Base-by-base conservation (phyloP, 2,329 filamentous ascomycete species). In the Cytospora paraplurivora region DNA sequence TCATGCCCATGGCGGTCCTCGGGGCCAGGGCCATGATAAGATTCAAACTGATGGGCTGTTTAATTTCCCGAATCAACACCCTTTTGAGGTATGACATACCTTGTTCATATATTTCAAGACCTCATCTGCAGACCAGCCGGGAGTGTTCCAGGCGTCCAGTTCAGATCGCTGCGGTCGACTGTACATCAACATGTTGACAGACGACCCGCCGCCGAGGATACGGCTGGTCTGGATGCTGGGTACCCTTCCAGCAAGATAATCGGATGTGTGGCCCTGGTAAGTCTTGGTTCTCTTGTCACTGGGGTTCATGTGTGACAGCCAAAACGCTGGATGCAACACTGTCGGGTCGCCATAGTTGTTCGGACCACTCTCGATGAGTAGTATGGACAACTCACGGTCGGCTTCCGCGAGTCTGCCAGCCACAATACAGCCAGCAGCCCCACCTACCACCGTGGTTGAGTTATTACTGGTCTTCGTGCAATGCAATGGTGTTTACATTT, bases 361-460 rank as follows among this genome's bases (percentile, higher is more conserved):
- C n/a, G 75, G 76, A 0, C 84, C 84, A 34, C 77, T 74, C 68
- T 87, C 84, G 54, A 86, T 78, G 12, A 87, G 73, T 10, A 85
- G 72, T 54, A 85, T 79, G 17, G 77, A 78, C 4, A 84, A 72
- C 34, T 75, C 72, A 1, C 78, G 79, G 62, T 82, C 77, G 0
- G 81, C 80, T 63, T 80, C 78, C 7, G 81, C 78, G 7, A 85
- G 76, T 56, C 83, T 75, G 4, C 75, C 78, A 12, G 82, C 81
- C 37, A 83, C 72, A 27, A 82, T 75, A 67, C 80, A 80, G 27
- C 79, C 81, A 44, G 81, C 78, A 7, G 79, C 75, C 15, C 81
- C 81, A 60, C 80, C 81, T 76, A 34, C 27, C 27, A 27, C 27
- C 27, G 4, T 27, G 27, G 27, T 27, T 27, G 27, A 27, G n/a